Base-by-base conservation (phyloP, 805 yeast genomes). In the Sungouiozyma ichnusensis region DNA sequence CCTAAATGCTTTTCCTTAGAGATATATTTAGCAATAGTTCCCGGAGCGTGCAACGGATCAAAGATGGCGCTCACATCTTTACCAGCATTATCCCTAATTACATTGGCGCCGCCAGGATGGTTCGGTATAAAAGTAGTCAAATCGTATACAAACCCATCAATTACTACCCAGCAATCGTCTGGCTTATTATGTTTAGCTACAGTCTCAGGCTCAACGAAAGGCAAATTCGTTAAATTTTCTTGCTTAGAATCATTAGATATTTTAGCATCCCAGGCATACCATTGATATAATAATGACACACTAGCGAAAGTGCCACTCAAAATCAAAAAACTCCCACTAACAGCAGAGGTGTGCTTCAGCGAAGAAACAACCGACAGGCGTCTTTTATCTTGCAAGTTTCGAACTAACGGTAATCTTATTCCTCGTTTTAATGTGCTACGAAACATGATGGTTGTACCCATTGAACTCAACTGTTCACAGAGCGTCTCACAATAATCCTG, bases 41-140 rank as follows among this genome's bases (percentile, higher is more conserved):
- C 95, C n/a, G 81, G 75, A 0, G 97, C 92, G 62, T 90, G 98
- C 46, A 90, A 72, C 16, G 95, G 95, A 45, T 81, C 85, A 57
- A 86, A 90, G 8, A 85, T 77, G 52, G 81, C 79, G 6, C 92
- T 81, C 9, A 90, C 94, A 52, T 83, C 86, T 45, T 73, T 77
- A 13, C 92, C 92, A 16, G 92, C 96, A 52, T 85, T 85, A 47
- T 81, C 81, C 46, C 78, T 62, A 36, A 90, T 73, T 43, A 90
- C 85, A 55, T 81, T 77, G 41, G 76, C 72, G 3, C 84, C 84
- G 49, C 83, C 83, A 3, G 97, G 97, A 62, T 90, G 97, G 38
- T 73, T 77, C 15, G 75, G 71, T 42, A 82, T 68, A 62, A 88
- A 87, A 29, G 68, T 66, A 0, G 92, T 77, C 44, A 87, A 74